These are phyloP conservation scores for Triangularia setosa DNA, from an alignment of 2,329 filamentous ascomycete genomes.

Conservation along the genomic window DNA sequence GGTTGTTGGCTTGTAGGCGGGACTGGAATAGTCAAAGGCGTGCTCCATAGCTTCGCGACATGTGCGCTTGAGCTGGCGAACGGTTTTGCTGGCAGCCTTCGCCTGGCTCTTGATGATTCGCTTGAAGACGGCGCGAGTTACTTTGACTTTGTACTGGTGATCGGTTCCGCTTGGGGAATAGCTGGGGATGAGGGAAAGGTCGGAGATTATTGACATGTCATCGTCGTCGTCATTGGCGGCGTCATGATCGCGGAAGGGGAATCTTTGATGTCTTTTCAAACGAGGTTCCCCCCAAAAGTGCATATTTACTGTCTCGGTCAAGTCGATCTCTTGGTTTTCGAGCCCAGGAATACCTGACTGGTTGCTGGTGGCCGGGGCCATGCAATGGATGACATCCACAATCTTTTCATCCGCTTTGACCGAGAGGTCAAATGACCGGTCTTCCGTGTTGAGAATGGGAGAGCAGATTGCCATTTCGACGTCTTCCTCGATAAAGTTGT, in stretches of 20 bases:
- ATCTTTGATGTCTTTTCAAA: background rate
- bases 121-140: slow-evolving; percentile 12
- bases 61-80: slow-evolving; percentile 17
- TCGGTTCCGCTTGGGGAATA: slow-evolving; percentile 19
- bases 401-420: background rate
- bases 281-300: background rate
- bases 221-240: slow-evolving; percentile 3
- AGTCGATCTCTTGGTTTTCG: background rate
- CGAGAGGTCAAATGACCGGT: background rate
- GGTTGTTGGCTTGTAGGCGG: slow-evolving; percentile 1
- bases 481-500: background rate
- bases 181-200: slow-evolving; percentile 22
- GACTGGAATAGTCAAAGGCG: slow-evolving; percentile 7
- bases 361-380: background rate
- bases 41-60: slow-evolving; percentile 15
- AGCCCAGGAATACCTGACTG: background rate
- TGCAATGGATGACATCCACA: too few relatives aligned
- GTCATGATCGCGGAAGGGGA: background rate
- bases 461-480: background rate
- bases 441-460: background rate
- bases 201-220: slow-evolving; percentile 22
- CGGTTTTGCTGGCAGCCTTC: slow-evolving; percentile 14
- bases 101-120: slow-evolving; percentile 13
- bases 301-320: background rate
- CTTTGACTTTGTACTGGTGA: background rate